phyloP scores from a whole-genome alignment of 1,139 yeast genomes.

The Saccharomycopsis crataegensis region DNA sequence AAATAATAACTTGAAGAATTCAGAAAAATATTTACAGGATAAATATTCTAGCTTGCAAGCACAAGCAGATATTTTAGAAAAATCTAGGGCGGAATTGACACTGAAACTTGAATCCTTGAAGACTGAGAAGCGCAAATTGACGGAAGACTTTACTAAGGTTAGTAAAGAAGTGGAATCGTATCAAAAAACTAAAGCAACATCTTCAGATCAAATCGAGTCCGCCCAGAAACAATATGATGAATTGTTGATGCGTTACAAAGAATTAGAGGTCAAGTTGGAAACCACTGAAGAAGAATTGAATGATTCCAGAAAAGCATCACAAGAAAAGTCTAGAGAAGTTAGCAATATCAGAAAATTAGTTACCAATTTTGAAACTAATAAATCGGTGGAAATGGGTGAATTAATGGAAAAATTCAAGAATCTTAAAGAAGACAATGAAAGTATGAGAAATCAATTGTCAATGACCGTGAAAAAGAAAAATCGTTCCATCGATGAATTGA shows the following conservation, averaged over 20 bases:
- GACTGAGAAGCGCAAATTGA: conserved; percentile 13
- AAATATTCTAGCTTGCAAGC: conserved; percentile 3
- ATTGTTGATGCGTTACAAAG: conserved; percentile 58
- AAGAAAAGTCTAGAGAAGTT: conserved; percentile 76
- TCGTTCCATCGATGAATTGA: conserved; percentile 29
- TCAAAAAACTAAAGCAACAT: conserved; percentile 27
- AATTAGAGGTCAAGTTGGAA: conserved; percentile 52
- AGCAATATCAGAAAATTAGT: conserved; percentile 63
- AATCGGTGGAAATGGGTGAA: conserved; percentile 41
- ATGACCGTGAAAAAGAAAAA: conserved; percentile 40
- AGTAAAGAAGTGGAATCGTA: conserved; percentile 29
- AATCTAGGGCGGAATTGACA: conserved; percentile 28
- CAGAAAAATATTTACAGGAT: conserved; percentile 23
- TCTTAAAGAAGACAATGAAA: conserved; percentile 51
- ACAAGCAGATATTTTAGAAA: conserved; percentile 24
- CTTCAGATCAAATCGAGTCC: conserved; percentile 50
- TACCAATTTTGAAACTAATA: conserved; percentile 58
- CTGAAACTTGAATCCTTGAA: conserved; percentile 19
- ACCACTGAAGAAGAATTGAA: conserved; percentile 71
- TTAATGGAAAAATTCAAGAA: conserved; percentile 36
- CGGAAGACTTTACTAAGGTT: conserved; percentile 23
- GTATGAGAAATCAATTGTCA: conserved; percentile 47
- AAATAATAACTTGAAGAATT: conserved; percentile 20
- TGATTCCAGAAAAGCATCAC: conserved; percentile 64
- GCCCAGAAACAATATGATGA: conserved; percentile 76